phyloP scores from a whole-genome alignment of 805 yeast species.

The Blastobotrys peoriensis region DNA sequence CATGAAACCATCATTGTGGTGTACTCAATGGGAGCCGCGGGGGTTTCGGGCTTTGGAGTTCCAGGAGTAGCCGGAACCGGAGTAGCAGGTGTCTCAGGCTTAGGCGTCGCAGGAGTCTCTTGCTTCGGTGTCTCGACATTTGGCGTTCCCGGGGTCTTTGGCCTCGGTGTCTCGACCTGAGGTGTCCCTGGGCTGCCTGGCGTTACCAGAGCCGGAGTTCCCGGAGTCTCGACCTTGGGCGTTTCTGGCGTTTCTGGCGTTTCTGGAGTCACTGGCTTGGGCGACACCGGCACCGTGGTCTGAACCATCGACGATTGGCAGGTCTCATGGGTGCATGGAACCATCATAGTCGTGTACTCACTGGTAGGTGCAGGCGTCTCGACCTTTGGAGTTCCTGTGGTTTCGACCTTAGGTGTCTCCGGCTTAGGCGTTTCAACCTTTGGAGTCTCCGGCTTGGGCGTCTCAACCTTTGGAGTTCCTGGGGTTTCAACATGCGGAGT shows the following conservation, averaged over 20 bases:
- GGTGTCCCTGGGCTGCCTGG: not conserved
- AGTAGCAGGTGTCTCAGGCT: not conserved
- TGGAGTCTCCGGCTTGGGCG: not conserved
- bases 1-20: slow-evolving; percentile 2
- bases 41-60: not conserved
- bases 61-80: not conserved
- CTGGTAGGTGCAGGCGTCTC: not conserved
- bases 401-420: too few species aligned
- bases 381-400: not conserved
- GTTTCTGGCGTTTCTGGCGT: too few species aligned
- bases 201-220: slow-evolving; percentile 2
- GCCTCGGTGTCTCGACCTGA: slow-evolving; percentile 12
- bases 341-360: not conserved
- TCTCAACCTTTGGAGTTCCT: not conserved
- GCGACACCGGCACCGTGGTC: slow-evolving; percentile 2
- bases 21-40: not conserved
- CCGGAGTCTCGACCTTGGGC: not conserved
- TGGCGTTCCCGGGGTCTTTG: too few species aligned
- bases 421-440: not conserved
- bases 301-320: not conserved
- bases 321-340: slow-evolving; percentile 2
- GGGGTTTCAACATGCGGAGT: not conserved
- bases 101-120: not conserved
- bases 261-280: too few species aligned
- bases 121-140: too few species aligned